These are phyloP conservation scores for Trifolium repens DNA, from an alignment of 306 rosid species.

Conservation along the genomic window DNA sequence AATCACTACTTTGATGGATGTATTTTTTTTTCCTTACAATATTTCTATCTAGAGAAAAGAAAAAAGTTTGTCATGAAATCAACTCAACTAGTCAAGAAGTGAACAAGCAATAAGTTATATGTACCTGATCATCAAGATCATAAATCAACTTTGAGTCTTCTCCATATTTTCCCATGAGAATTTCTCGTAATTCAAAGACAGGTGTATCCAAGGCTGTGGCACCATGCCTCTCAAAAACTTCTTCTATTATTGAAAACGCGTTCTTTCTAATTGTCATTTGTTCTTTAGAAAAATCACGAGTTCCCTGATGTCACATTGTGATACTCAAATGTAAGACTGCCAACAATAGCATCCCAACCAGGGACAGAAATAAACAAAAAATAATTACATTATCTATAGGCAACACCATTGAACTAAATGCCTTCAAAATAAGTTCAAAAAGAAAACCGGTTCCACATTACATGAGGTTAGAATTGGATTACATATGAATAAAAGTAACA, in stretches of 20 bases:
- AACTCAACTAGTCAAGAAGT: constrained; percentile 18
- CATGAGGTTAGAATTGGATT: neutral
- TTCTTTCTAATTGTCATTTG: constrained; percentile 90
- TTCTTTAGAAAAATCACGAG: constrained; percentile 95
- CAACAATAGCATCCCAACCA: constrained; percentile 26
- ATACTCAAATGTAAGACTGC: constrained; percentile 47
- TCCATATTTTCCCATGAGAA: constrained; percentile 94
- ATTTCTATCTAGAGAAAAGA: neutral
- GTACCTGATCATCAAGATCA: constrained; percentile 99
- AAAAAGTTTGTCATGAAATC: neutral
- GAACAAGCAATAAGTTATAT: constrained; percentile 35
- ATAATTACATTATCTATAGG: neutral
- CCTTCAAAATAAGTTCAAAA: neutral
- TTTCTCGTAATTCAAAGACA: constrained; percentile 89
- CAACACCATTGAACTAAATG: constrained; percentile 2
- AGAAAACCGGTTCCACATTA: constrained; percentile 6
- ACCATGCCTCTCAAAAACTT: constrained; percentile 94
- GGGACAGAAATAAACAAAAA: constrained; percentile 31
- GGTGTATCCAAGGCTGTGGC: constrained; percentile 97
- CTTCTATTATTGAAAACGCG: constrained; percentile 82
- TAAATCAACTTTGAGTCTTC: constrained; percentile 95
- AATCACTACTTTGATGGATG: neutral
- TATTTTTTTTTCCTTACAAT: neutral
- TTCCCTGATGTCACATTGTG: constrained; percentile 63
- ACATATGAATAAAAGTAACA: neutral